Evolutionary conservation across 345 rosid genomes (phyloP).

Genomic region (Arabis alpina): DNA sequence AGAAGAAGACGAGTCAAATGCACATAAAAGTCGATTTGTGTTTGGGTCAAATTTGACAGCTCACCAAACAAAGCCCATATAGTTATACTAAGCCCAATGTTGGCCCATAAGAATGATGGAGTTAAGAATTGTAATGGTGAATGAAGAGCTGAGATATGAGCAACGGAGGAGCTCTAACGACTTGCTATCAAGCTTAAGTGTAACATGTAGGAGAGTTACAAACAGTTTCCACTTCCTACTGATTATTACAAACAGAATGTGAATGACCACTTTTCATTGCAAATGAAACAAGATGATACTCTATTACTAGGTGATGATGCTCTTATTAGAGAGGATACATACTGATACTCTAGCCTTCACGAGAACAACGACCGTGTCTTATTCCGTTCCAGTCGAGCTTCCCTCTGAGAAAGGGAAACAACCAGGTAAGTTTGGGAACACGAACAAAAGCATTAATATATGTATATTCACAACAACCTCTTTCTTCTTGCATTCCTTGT

Average conservation of each 20-base stretch:
- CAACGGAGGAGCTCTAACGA: not conserved
- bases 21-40: not conserved
- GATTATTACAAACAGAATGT: conserved; percentile 19
- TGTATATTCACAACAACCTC: conserved; percentile 53
- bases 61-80: conserved; percentile 20
- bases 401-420: conserved; percentile 62
- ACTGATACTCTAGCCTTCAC: conserved; percentile 39
- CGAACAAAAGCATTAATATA: not conserved
- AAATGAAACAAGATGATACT: conserved; percentile 13
- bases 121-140: too few relatives aligned
- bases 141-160: not conserved
- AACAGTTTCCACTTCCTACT: conserved; percentile 11
- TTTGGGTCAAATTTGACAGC: not conserved
- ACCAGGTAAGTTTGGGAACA: conserved; percentile 1
- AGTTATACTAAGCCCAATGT: not conserved
- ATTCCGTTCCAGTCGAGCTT: conserved; percentile 92
- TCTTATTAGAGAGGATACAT: not conserved
- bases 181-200: not conserved
- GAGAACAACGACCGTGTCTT: conserved; percentile 77
- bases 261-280: not conserved
- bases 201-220: conserved; percentile 20
- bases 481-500: conserved; percentile 96
- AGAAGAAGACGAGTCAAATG: conserved; percentile 33
- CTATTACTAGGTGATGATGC: not conserved
- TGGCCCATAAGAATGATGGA: not conserved